phyloP scores from a whole-genome alignment of 73 alveolate genomes.

The Paramecium sonneborni region DNA sequence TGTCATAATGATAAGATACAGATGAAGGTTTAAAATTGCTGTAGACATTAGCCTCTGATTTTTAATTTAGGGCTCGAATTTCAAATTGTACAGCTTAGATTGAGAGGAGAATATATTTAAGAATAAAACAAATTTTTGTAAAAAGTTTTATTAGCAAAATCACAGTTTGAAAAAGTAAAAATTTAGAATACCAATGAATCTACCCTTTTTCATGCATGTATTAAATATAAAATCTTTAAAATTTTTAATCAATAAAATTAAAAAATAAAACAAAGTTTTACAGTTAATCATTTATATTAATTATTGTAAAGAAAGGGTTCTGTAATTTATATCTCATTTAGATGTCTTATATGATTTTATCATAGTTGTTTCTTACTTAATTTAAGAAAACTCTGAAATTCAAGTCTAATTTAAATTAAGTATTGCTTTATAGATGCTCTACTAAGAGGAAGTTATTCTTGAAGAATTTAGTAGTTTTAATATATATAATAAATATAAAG shows the following conservation, averaged over 20 bases:
- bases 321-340: neutral
- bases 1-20: too few relatives aligned
- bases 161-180: neutral
- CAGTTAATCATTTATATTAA: slow-evolving; percentile 23
- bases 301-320: neutral
- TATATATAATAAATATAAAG: neutral
- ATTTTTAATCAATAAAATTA: neutral
- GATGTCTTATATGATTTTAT: slow-evolving; percentile 28
- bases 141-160: neutral
- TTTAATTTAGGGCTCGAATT: too few relatives aligned
- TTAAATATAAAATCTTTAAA: too few relatives aligned
- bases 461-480: neutral
- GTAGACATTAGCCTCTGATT: too few relatives aligned
- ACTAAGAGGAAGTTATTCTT: neutral
- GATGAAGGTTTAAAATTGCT: too few relatives aligned
- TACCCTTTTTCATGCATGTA: neutral
- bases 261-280: neutral
- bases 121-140: too few relatives aligned
- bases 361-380: slow-evolving; percentile 1
- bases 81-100: too few relatives aligned
- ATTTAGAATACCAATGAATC: neutral
- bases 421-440: slow-evolving; percentile 28
- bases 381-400: neutral
- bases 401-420: neutral
- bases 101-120: too few relatives aligned